Base-by-base conservation (phyloP, 345 rosid species). In the Pistacia integerrima region DNA sequence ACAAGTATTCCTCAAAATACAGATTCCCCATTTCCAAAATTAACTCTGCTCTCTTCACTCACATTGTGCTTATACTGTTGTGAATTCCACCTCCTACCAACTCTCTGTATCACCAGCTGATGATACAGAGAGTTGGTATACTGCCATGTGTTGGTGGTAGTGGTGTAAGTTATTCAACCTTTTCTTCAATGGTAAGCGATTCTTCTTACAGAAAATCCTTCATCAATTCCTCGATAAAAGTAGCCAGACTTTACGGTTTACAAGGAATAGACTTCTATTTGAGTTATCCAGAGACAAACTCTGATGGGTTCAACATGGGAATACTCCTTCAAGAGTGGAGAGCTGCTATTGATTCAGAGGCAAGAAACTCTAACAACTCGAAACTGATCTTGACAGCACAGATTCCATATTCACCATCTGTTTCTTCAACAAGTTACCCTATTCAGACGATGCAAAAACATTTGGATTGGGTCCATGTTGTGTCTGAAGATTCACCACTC, bases 91-190 rank as follows among this genome's bases (percentile, higher is more conserved):
- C 11, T 11, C 67, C 46, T 63, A 63, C 20, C 0, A 63, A 10
- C 46, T 63, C 41, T 63, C n/a, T 16, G 0, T 74, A 71, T 22
- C 84, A 61, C 69, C 83, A 49, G 67, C 51, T 5, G n/a, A 72
- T 48, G n/a, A 69, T n/a, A n/a, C n/a, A n/a, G n/a, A n/a, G n/a
- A n/a, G 33, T 30, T 2, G 33, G 2, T 30, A 30, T 2, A 30
- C 33, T 30, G 33, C 33, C 1, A 30, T 30, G 2, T 30, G 3
- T 30, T 30, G 33, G 33, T 2, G 33, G 33, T 30, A 1, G 3
- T 2, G 3, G 33, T 30, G 33, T 30, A 30, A 2, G 3, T 30
- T 30, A 30, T 2, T 30, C 33, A 30, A 30, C 33, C 33, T 30
- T 30, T 30, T 30, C 33, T 30, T 30, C 33, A 30, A 30, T 30